Conservation (phyloP, 139 green algal genomes). For the Tetraselmis chui region DNA sequence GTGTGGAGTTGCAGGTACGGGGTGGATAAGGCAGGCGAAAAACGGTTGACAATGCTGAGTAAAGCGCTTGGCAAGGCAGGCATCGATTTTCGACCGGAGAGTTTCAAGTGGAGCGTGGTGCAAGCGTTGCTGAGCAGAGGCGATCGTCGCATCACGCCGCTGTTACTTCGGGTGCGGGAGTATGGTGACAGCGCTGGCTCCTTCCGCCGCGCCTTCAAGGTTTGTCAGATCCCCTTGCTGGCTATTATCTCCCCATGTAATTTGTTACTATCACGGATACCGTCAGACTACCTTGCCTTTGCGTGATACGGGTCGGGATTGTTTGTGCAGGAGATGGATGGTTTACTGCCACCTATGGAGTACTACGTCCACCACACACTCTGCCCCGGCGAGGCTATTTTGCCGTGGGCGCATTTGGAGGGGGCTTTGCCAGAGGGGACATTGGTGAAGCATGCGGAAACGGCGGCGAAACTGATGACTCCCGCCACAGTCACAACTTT, state of each 20-base stretch:
- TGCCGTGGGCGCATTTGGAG: slow-evolving; percentile 35
- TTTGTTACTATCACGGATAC: too few species aligned
- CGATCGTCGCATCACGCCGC: slow-evolving; percentile 26
- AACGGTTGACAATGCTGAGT: slow-evolving; percentile 13
- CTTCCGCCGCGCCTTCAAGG: slow-evolving; percentile 39
- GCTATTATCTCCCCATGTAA: too few species aligned
- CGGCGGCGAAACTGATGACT: slow-evolving; percentile 21
- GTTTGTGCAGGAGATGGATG: slow-evolving; percentile 19
- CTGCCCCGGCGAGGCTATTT: slow-evolving; percentile 3
- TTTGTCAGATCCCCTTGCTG: too few species aligned
- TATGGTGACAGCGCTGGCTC: slow-evolving; percentile 31
- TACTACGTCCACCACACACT: slow-evolving; percentile 21
- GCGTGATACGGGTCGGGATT: too few species aligned
- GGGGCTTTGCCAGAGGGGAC: slow-evolving; percentile 25
- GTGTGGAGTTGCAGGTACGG: slow-evolving; percentile 25
- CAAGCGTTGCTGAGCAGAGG: slow-evolving; percentile 40
- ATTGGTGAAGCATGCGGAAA: slow-evolving; percentile 27
- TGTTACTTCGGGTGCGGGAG: slow-evolving; percentile 27
- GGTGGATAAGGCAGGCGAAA: slow-evolving; percentile 21
- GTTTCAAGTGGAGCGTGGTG: slow-evolving; percentile 45
- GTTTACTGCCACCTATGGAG: slow-evolving; percentile 35
- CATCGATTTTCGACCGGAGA: slow-evolving; percentile 43
- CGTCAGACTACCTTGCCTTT: too few species aligned
- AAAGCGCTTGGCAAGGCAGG: slow-evolving; percentile 25
- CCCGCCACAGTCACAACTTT: too few species aligned